Evolutionary conservation across 1,284 basidiomycete species (phyloP).

Genomic region (Naganishia cerealis): DNA sequence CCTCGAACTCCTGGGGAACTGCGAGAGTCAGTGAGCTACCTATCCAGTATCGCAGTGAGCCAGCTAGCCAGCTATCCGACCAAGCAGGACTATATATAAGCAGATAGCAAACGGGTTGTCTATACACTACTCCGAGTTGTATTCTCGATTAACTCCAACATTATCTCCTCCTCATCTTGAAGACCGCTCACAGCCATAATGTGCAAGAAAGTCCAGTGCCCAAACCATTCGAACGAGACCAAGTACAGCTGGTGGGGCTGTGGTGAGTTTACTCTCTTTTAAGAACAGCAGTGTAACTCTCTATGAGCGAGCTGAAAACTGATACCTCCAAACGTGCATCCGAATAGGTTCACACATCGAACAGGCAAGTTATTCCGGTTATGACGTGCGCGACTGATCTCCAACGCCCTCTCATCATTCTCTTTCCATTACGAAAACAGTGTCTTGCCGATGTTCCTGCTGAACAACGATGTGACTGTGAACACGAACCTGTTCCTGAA

Average conservation of each 20-base stretch:
- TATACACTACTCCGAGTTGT: no score
- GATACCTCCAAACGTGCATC: not conserved
- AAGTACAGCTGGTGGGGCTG: slow-evolving; percentile 55
- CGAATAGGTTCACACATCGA: slow-evolving; percentile 49
- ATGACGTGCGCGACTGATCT: slow-evolving; percentile 11
- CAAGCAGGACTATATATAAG: no score
- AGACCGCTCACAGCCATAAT: slow-evolving; percentile 36
- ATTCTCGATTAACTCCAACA: not conserved
- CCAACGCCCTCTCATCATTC: not conserved
- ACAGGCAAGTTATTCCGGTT: slow-evolving; percentile 38
- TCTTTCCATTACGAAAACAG: slow-evolving; percentile 9
- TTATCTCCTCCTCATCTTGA: not conserved
- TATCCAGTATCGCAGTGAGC: no score
- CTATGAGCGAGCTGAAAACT: not conserved
- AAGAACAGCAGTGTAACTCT: not conserved
- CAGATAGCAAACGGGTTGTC: no score
- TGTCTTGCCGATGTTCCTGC: slow-evolving; percentile 41
- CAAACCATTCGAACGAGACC: slow-evolving; percentile 46
- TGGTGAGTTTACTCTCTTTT: slow-evolving; percentile 41
- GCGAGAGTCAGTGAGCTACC: no score
- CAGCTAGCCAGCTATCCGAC: no score
- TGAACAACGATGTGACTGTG: slow-evolving; percentile 46
- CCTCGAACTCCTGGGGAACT: no score
- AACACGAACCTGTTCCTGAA: slow-evolving; percentile 45
- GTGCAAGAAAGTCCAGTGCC: slow-evolving; percentile 51